Conservation (phyloP, 805 yeast species). For the Brettanomyces anomalus region DNA sequence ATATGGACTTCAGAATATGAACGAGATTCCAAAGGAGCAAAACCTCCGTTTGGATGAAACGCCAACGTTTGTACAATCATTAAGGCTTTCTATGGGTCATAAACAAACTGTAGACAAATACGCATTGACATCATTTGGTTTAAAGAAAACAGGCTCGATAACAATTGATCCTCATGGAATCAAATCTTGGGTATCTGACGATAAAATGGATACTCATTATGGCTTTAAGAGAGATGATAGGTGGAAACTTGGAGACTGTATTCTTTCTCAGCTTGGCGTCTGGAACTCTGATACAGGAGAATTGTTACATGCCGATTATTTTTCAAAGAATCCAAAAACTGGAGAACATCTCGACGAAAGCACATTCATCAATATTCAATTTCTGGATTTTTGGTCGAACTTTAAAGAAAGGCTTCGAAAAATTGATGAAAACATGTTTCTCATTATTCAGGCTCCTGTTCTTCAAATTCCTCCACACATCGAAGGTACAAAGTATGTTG, state of each 20-base stretch:
- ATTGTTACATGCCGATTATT: conserved; percentile 43
- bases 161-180: conserved; percentile 58
- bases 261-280: conserved; percentile 73
- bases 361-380: conserved; percentile 55
- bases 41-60: conserved; percentile 70
- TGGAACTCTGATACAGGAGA: conserved; percentile 47
- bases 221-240: conserved; percentile 55
- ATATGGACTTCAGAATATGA: conserved; percentile 52
- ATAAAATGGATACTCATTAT: conserved; percentile 51
- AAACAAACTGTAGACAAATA: conserved; percentile 61
- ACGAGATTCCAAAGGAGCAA: conserved; percentile 46
- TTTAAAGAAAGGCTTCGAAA: conserved; percentile 42
- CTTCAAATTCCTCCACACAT: conserved; percentile 67
- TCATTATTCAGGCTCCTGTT: conserved; percentile 77
- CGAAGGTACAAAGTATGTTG: conserved; percentile 42
- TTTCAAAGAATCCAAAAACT: conserved; percentile 29
- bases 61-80: conserved; percentile 71
- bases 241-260: conserved; percentile 71
- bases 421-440: conserved; percentile 36
- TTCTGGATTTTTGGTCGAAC: conserved; percentile 49
- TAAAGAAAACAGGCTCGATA: conserved; percentile 50
- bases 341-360: conserved; percentile 36
- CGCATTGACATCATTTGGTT: conserved; percentile 67
- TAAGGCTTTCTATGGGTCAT: conserved; percentile 73
- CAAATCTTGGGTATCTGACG: conserved; percentile 57